Conservation (phyloP, 2,329 filamentous ascomycete species). For the Claviceps sp. region DNA sequence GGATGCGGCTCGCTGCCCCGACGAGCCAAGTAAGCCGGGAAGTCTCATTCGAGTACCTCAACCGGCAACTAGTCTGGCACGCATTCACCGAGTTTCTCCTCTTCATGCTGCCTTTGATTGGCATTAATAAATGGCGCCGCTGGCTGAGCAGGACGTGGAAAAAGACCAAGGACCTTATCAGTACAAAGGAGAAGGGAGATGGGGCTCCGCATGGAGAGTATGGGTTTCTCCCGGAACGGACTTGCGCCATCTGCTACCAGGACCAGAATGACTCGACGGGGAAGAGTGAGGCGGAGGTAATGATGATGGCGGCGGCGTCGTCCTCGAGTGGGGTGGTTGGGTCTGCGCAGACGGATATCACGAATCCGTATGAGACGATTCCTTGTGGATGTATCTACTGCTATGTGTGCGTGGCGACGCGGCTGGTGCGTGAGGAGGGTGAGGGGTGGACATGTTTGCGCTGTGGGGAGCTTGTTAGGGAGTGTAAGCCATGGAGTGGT, state of each 20-base stretch:
- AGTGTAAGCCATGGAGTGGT: conserved; percentile 83
- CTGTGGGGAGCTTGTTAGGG: conserved; percentile 70
- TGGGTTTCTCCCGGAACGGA: conserved; percentile 77
- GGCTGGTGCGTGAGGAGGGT: conserved; percentile 82
- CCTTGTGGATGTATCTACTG: conserved; percentile 91
- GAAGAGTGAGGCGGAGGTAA: conserved; percentile 48
- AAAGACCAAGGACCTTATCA: conserved; percentile 55
- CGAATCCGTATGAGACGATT: conserved; percentile 86
- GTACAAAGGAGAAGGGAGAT: conserved; percentile 31
- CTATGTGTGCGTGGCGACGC: conserved; percentile 85
- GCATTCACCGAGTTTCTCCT: conserved; percentile 99
- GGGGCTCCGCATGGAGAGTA: conserved; percentile 56
- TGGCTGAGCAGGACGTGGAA: conserved; percentile 84
- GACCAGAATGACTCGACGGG: conserved; percentile 63
- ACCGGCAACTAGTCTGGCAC: conserved; percentile 96
- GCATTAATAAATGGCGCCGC: conserved; percentile 81
- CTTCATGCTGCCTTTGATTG: conserved; percentile 91
- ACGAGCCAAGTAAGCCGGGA: conserved; percentile 78
- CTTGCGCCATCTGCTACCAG: conserved; percentile 93
- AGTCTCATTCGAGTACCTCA: conserved; percentile 94
- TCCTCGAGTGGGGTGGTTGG: conserved; percentile 64
- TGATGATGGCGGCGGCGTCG: conserved; percentile 57
- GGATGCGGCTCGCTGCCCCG: conserved; percentile 73
- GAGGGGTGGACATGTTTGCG: conserved; percentile 87
- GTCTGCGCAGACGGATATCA: conserved; percentile 82